Conservation (phyloP, 768 basidiomycete species). For the Leucosporidium scottii region DNA sequence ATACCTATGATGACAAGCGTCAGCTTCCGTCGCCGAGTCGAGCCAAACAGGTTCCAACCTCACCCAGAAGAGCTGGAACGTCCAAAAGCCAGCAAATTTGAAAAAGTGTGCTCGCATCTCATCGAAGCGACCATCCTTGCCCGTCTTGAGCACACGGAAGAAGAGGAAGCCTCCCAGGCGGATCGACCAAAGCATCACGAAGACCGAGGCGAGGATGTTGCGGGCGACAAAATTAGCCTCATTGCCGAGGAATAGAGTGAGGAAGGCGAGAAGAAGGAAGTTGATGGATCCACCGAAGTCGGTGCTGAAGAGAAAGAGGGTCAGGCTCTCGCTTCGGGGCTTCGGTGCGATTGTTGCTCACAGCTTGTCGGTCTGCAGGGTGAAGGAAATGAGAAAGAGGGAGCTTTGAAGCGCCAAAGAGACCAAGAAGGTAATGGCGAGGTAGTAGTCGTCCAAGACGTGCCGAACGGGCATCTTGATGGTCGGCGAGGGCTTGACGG, state of each 20-base stretch:
- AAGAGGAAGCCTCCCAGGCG: conserved; percentile 61
- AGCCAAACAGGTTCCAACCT: conserved; percentile 37
- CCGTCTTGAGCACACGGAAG: conserved; percentile 62
- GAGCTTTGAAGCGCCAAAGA: background rate
- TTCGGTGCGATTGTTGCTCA: too few relatives aligned
- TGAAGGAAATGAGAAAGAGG: background rate
- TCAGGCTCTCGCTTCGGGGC: background rate
- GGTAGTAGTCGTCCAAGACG: conserved; percentile 6
- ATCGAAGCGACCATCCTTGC: conserved; percentile 62
- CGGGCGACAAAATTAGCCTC: conserved; percentile 50
- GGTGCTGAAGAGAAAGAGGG: background rate
- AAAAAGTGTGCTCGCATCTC: conserved; percentile 60
- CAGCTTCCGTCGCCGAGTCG: conserved; percentile 17
- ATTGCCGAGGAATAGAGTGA: conserved; percentile 58
- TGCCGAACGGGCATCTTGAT: too few relatives aligned
- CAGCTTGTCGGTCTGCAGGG: conserved; percentile 16
- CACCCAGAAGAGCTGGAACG: conserved; percentile 57
- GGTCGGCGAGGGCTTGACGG: too few relatives aligned
- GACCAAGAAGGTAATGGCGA: conserved; percentile 2
- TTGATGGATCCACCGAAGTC: conserved; percentile 4
- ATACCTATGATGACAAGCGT: conserved; percentile 44
- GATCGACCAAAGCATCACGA: conserved; percentile 64
- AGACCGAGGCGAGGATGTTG: conserved; percentile 49
- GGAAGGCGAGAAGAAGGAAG: conserved; percentile 47
- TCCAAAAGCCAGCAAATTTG: conserved; percentile 52